Percentiles rank a stretch among this genome's conserved stretches.
Evolutionary conservation across 2,329 filamentous ascomycete genomes (phyloP).

Genomic region (Trichoderma sp.): DNA sequence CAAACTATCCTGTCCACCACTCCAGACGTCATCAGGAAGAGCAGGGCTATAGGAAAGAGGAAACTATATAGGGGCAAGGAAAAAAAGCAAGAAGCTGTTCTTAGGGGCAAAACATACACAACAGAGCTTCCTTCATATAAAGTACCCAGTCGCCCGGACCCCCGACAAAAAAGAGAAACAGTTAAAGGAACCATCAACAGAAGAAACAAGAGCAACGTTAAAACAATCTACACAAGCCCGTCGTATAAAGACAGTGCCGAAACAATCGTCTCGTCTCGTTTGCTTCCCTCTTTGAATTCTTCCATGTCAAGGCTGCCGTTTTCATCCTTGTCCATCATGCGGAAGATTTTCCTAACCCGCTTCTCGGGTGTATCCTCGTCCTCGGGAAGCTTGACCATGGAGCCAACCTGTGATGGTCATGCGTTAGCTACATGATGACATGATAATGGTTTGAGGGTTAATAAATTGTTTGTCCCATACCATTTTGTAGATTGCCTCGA

Average conservation of each 20-base stretch:
- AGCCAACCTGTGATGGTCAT: slow-evolving; percentile 68
- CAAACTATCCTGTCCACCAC: slow-evolving; percentile 5
- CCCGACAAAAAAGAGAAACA: background rate
- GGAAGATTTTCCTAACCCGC: slow-evolving; percentile 95
- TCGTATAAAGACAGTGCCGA: slow-evolving; percentile 96
- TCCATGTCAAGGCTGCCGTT: slow-evolving; percentile 95
- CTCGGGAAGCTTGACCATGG: slow-evolving; percentile 97
- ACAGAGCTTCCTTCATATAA: slow-evolving; percentile 11
- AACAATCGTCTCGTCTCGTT: slow-evolving; percentile 97
- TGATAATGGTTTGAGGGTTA: background rate
- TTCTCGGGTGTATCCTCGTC: slow-evolving; percentile 99
- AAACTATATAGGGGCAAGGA: background rate
- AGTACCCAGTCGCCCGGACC: slow-evolving; percentile 15
- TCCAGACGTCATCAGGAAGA: background rate
- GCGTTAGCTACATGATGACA: background rate
- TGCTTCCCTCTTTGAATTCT: slow-evolving; percentile 98
- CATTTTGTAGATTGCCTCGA: slow-evolving; percentile 99
- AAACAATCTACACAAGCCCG: slow-evolving; percentile 68
- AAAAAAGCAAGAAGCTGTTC: background rate
- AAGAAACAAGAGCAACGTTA: background rate
- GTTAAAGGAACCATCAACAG: slow-evolving; percentile 7
- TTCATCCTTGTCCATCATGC: slow-evolving; percentile 99
- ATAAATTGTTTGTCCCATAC: slow-evolving; percentile 45
- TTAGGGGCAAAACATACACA: slow-evolving; percentile 5
- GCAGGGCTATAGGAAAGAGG: background rate